Conservation (phyloP, 176 grass and related monocot genomes). For the Leersia perrieri region DNA sequence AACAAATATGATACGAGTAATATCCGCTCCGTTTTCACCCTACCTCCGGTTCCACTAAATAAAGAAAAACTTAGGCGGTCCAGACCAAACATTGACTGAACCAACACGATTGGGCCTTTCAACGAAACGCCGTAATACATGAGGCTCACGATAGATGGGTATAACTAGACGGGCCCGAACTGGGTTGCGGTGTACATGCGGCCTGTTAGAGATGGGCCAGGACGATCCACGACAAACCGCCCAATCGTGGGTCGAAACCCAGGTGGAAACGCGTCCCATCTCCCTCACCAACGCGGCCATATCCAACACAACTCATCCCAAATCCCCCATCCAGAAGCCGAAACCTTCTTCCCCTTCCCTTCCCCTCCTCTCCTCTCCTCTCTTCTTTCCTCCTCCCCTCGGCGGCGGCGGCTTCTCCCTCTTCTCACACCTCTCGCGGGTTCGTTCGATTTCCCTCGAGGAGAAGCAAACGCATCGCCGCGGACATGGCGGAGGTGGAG, state of each 20-base stretch:
- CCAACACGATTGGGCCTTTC: no score
- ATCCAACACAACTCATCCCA: background rate
- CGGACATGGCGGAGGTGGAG: conserved; percentile 48
- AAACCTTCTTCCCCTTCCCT: conserved; percentile 3
- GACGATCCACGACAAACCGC: no score
- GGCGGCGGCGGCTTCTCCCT: background rate
- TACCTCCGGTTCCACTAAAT: no score
- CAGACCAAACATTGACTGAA: no score
- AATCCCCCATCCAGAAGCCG: background rate
- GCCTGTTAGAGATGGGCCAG: background rate
- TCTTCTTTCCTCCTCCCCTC: no score
- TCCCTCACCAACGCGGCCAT: background rate
- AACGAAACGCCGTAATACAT: no score
- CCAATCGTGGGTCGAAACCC: background rate
- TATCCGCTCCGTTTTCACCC: no score
- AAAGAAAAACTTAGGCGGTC: no score
- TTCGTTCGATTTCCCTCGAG: background rate
- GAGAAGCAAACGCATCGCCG: conserved; percentile 27
- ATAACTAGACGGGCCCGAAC: background rate
- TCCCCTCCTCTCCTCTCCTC: no score
- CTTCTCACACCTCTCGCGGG: background rate
- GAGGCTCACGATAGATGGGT: no score
- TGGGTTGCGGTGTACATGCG: background rate
- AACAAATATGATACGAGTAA: no score
- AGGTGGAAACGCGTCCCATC: background rate